phyloP scores from a whole-genome alignment of 192 early-diverging fungal species.

The Coemansia sp. region DNA sequence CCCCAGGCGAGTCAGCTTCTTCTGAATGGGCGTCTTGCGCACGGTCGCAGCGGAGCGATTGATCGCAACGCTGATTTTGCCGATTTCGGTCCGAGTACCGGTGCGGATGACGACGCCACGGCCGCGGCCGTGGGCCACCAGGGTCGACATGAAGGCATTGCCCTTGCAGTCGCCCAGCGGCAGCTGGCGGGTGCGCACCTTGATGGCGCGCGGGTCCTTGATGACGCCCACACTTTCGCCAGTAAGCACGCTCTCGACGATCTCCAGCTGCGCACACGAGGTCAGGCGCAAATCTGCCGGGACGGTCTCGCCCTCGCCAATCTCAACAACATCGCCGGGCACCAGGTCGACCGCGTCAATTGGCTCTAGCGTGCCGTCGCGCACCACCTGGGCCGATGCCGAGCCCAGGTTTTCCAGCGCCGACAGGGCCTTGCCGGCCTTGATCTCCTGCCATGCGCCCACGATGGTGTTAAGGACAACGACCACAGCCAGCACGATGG shows the following conservation, averaged over 20 bases:
- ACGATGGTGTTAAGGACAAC: constrained; percentile 87
- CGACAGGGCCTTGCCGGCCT: constrained; percentile 89
- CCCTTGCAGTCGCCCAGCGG: constrained; percentile 91
- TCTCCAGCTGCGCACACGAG: constrained; percentile 56
- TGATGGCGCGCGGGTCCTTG: constrained; percentile 55
- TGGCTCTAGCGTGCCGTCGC: constrained; percentile 68
- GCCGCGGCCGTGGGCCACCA: constrained; percentile 83
- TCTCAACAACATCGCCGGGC: constrained; percentile 80
- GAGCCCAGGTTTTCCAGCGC: constrained; percentile 80
- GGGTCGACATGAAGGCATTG: constrained; percentile 95
- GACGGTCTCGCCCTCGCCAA: constrained; percentile 81
- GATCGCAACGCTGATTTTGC: constrained; percentile 88
- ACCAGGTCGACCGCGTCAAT: constrained; percentile 74
- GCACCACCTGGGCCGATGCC: constrained; percentile 69
- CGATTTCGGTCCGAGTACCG: constrained; percentile 85
- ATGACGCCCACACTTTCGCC: constrained; percentile 66
- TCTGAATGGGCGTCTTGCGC: constrained; percentile 62
- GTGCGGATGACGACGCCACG: constrained; percentile 91
- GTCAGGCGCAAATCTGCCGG: constrained; percentile 80
- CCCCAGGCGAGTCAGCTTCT: constrained; percentile 73
- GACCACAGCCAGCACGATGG: constrained; percentile 70
- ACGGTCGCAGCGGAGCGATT: constrained; percentile 51
- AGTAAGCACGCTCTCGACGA: constrained; percentile 65
- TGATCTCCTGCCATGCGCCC: constrained; percentile 93
- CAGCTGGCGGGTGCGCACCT: constrained; percentile 44